Percentiles rank a stretch among this genome's conserved stretches.
phyloP scores from a whole-genome alignment of 805 yeast genomes.

The Candida anglica region DNA sequence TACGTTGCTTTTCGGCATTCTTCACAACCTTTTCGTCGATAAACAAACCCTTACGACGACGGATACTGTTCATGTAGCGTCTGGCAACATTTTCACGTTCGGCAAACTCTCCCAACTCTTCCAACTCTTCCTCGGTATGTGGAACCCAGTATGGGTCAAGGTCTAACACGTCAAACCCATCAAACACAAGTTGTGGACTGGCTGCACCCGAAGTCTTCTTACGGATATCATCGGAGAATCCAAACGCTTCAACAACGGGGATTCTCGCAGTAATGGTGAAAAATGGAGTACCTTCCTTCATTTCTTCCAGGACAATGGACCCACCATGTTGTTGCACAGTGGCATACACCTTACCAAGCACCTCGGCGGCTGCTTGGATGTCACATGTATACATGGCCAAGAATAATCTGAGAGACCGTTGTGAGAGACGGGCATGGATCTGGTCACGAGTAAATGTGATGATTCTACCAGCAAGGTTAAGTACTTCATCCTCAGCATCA shows the following conservation, averaged over 20 bases:
- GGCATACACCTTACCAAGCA: constrained; percentile 90
- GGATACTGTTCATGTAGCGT: constrained; percentile 73
- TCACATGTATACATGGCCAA: constrained; percentile 93
- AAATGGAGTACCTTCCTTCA: constrained; percentile 98
- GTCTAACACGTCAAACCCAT: constrained; percentile 82
- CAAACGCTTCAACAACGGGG: constrained; percentile 96
- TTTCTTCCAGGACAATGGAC: constrained; percentile 79
- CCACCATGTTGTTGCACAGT: constrained; percentile 91
- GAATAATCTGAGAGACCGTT: constrained; percentile 86
- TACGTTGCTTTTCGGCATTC: constrained; percentile 93
- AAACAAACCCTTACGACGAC: constrained; percentile 84
- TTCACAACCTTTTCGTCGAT: constrained; percentile 87
- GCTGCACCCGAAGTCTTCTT: constrained; percentile 96
- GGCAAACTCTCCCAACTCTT: constrained; percentile 87
- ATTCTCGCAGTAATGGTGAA: constrained; percentile 80
- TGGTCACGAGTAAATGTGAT: constrained; percentile 70
- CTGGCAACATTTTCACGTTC: constrained; percentile 91
- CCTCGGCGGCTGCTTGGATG: constrained; percentile 92
- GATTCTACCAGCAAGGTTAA: constrained; percentile 64
- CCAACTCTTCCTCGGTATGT: constrained; percentile 92
- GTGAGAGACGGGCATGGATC: constrained; percentile 65
- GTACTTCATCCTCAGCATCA: constrained; percentile 24
- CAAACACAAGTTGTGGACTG: constrained; percentile 87
- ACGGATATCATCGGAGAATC: constrained; percentile 91
- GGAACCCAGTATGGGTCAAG: constrained; percentile 99